Conservation (phyloP, 2,329 filamentous ascomycete genomes). For the Colletotrichum tabaci region DNA sequence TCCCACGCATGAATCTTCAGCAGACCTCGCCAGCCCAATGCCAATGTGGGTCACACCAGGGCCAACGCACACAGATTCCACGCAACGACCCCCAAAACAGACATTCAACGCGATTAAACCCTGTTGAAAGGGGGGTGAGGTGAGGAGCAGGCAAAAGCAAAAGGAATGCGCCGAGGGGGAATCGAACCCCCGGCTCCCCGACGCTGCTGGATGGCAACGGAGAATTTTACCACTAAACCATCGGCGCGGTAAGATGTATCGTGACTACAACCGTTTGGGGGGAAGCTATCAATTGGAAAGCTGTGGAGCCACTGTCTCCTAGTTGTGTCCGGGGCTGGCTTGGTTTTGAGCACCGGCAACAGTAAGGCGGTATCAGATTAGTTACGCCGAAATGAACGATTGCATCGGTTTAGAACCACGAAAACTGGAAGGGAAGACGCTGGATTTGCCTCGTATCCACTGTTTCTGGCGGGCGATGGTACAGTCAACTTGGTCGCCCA, state of each 20-base stretch:
- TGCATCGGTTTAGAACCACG: no score
- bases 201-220: conserved; percentile 39
- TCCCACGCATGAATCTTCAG: not conserved
- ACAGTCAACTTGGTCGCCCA: no score
- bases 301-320: no score
- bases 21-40: not conserved
- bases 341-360: no score
- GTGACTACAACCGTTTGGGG: no score
- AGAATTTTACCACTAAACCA: conserved; percentile 43
- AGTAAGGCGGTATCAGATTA: no score
- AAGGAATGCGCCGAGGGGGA: conserved; percentile 36
- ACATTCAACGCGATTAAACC: not conserved
- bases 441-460: no score
- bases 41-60: not conserved
- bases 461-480: no score
- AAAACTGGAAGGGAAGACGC: no score
- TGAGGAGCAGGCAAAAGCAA: not conserved
- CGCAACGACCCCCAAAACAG: not conserved
- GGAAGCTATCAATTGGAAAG: no score
- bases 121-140: not conserved
- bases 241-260: conserved; percentile 7
- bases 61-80: not conserved
- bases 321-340: no score
- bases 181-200: conserved; percentile 42
- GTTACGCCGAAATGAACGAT: no score